Evolutionary conservation across 805 yeast species (phyloP).

Genomic region (Aciculoconidium aculeatum): DNA sequence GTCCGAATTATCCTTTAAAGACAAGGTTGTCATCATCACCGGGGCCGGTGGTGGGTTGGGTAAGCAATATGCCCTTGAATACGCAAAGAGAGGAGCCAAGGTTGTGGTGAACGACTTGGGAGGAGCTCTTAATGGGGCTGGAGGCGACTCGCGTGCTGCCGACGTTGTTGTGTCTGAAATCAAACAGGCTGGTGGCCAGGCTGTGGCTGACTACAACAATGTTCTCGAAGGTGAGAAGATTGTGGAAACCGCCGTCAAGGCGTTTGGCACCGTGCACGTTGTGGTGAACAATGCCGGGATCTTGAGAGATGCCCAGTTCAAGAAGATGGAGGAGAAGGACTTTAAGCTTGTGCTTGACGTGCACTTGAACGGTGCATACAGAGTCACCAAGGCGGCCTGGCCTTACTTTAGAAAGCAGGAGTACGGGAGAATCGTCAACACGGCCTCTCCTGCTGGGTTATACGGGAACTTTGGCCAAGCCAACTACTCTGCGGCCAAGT

Average conservation of each 20-base stretch:
- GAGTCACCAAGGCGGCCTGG: conserved; percentile 88
- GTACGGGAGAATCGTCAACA: conserved; percentile 84
- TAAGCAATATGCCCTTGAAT: conserved; percentile 77
- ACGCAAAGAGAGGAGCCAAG: conserved; percentile 86
- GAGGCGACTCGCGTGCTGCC: conserved; percentile 73
- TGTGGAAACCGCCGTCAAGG: conserved; percentile 76
- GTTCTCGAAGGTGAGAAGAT: conserved; percentile 82
- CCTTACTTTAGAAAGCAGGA: conserved; percentile 77
- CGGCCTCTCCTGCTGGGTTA: conserved; percentile 96
- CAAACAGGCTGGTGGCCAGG: conserved; percentile 66
- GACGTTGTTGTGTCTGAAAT: conserved; percentile 88
- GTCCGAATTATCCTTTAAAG: conserved; percentile 51
- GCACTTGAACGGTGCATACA: conserved; percentile 85
- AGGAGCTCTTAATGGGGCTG: conserved; percentile 74
- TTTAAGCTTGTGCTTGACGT: conserved; percentile 78
- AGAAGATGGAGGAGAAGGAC: conserved; percentile 77
- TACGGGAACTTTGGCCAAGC: conserved; percentile 97
- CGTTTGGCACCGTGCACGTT: conserved; percentile 84
- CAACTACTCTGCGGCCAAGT: conserved; percentile 90
- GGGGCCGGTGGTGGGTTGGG: conserved; percentile 99
- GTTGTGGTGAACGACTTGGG: conserved; percentile 95
- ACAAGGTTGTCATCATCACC: conserved; percentile 85
- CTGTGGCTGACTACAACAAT: conserved; percentile 92
- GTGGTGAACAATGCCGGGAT: conserved; percentile 94
- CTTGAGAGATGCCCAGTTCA: conserved; percentile 79